phyloP scores from a whole-genome alignment of 495 filamentous ascomycete species.

The Neurospora discreta region DNA sequence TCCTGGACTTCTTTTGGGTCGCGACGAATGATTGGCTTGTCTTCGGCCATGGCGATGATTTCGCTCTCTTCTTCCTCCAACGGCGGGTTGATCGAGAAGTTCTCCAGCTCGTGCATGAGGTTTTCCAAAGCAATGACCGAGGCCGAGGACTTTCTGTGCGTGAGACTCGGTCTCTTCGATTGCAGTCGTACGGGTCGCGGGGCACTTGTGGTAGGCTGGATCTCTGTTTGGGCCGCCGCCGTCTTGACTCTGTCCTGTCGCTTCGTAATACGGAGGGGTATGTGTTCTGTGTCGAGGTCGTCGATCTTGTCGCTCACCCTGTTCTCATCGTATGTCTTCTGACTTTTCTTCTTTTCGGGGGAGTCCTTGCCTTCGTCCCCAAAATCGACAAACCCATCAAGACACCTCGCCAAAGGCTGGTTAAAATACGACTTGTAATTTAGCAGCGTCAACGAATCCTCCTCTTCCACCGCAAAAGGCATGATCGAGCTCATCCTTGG shows the following conservation, averaged over 20 bases:
- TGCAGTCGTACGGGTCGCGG: background rate
- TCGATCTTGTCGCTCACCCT: background rate
- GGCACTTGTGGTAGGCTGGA: background rate
- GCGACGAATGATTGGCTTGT: background rate
- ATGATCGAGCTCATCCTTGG: background rate
- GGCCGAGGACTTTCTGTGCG: background rate
- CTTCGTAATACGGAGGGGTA: background rate
- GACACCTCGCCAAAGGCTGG: conserved; percentile 14
- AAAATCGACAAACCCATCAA: conserved; percentile 6
- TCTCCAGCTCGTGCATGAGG: background rate
- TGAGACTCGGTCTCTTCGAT: background rate
- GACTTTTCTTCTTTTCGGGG: background rate
- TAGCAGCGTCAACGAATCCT: conserved; percentile 18
- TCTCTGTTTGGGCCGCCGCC: background rate
- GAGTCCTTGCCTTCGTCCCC: background rate
- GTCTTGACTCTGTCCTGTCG: background rate
- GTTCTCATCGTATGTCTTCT: background rate
- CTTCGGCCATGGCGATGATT: background rate
- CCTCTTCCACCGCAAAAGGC: conserved; percentile 3
- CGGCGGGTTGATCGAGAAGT: background rate
- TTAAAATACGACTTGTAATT: conserved; percentile 18
- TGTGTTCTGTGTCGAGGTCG: background rate
- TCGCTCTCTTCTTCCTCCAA: background rate
- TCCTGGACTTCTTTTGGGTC: conserved; percentile 5
- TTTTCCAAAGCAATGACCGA: background rate